Conservation (phyloP, 192 early-diverging fungal species). For the Spizellomyces punctatus region DNA sequence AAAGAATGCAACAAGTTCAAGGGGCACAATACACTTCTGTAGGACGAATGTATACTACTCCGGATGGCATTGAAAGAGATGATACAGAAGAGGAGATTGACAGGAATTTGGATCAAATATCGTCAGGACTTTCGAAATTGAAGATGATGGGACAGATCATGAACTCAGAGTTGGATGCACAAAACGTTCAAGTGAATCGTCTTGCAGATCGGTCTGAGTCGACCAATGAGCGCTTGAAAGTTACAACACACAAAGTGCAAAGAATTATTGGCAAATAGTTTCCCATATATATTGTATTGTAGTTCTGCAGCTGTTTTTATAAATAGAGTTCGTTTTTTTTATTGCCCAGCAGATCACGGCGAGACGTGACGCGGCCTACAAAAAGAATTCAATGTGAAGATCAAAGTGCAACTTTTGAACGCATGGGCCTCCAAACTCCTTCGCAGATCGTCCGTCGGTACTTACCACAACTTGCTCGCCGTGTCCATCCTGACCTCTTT, state of each 20-base stretch:
- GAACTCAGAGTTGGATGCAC: conserved; percentile 50
- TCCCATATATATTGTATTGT: no score
- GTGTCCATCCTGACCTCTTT: conserved; percentile 26
- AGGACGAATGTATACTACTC: conserved; percentile 41
- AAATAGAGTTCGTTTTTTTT: no score
- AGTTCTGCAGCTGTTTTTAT: no score
- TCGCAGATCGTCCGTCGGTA: conserved; percentile 15
- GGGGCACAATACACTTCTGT: conserved; percentile 11
- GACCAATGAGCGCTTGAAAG: conserved; percentile 38
- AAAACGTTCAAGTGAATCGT: conserved; percentile 33
- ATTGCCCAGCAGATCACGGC: no score
- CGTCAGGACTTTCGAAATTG: conserved; percentile 39
- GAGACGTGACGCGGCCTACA: no score
- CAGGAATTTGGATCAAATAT: conserved; percentile 53
- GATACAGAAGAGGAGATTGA: conserved; percentile 58
- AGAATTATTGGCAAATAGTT: background rate
- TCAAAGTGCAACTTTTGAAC: no score
- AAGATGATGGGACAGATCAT: conserved; percentile 56
- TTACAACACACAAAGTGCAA: conserved; percentile 24
- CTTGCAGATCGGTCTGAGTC: conserved; percentile 40
- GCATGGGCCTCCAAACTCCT: no score
- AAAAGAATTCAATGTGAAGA: no score
- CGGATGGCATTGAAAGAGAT: conserved; percentile 49
- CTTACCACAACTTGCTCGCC: conserved; percentile 9
- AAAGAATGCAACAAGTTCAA: conserved; percentile 23